phyloP scores from a whole-genome alignment of 345 rosid genomes.

The Aquilaria malaccensis region DNA sequence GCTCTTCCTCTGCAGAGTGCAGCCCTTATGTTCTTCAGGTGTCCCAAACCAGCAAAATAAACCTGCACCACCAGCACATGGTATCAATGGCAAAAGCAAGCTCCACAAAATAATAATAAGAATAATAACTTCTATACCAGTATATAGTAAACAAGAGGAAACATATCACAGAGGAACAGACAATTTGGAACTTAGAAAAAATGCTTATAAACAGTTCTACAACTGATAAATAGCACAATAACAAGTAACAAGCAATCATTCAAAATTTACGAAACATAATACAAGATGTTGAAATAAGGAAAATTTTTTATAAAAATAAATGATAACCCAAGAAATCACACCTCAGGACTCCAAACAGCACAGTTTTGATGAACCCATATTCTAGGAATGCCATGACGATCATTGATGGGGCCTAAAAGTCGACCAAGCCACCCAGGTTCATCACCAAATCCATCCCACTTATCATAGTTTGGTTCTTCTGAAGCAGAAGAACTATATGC shows the following conservation, averaged over 20 bases:
- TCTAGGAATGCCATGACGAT: conserved; percentile 94
- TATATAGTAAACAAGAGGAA: not conserved
- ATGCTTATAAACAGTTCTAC: not conserved
- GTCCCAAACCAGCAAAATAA: conserved; percentile 95
- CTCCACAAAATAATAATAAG: not conserved
- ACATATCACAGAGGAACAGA: not conserved
- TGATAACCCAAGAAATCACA: conserved; percentile 18
- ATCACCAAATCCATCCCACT: conserved; percentile 95
- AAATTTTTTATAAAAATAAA: not conserved
- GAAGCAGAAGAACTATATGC: conserved; percentile 76
- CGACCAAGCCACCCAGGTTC: conserved; percentile 97
- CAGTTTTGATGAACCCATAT: conserved; percentile 99
- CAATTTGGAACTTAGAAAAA: too few relatives aligned
- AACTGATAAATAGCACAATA: not conserved
- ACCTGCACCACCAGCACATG: conserved; percentile 42
- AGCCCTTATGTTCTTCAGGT: conserved; percentile 92
- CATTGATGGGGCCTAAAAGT: conserved; percentile 88
- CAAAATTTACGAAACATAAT: not conserved
- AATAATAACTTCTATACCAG: too few relatives aligned
- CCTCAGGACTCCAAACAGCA: conserved; percentile 99
- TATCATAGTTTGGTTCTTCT: conserved; percentile 75
- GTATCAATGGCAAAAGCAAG: not conserved
- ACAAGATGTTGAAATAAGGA: not conserved
- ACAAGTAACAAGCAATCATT: not conserved
- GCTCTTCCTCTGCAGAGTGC: conserved; percentile 96